Conservation (phyloP, 495 filamentous ascomycete species). For the Penicillium diatomitis region DNA sequence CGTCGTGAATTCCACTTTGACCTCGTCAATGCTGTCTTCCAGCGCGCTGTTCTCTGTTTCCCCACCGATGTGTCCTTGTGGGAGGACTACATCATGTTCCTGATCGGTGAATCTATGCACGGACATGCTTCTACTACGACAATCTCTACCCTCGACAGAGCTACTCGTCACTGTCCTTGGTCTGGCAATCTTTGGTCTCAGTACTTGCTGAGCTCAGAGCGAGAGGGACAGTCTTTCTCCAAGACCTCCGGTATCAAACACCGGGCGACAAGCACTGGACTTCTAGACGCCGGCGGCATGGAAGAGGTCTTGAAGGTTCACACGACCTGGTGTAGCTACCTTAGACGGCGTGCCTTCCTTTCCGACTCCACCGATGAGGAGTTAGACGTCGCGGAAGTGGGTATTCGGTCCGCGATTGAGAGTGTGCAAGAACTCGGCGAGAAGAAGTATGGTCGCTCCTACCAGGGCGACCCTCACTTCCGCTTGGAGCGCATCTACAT, state of each 20-base stretch:
- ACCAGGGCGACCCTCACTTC: conserved; percentile 76
- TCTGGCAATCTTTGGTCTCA: conserved; percentile 85
- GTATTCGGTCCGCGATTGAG: conserved; percentile 74
- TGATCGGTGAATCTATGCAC: conserved; percentile 42
- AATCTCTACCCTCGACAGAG: conserved; percentile 56
- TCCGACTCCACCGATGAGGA: conserved; percentile 75
- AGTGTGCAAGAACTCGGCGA: conserved; percentile 69
- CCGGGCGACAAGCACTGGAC: conserved; percentile 71
- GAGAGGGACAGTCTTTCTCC: conserved; percentile 60
- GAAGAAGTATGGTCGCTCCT: conserved; percentile 64
- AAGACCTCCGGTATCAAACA: conserved; percentile 86
- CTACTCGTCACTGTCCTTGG: conserved; percentile 84
- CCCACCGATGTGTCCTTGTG: conserved; percentile 63
- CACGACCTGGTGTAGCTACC: conserved; percentile 84
- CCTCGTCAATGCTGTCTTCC: conserved; percentile 65
- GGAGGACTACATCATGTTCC: conserved; percentile 72
- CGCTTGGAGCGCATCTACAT: conserved; percentile 86
- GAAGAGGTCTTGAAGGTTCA: conserved; percentile 82
- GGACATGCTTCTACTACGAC: conserved; percentile 27
- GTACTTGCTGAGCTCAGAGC: conserved; percentile 74
- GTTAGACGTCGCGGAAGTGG: conserved; percentile 84
- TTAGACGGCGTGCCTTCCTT: conserved; percentile 73
- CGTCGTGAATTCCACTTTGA: conserved; percentile 48
- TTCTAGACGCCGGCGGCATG: conserved; percentile 68
- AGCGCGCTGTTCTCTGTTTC: conserved; percentile 61